Evolutionary conservation across 2,329 filamentous ascomycete genomes (phyloP), one percentile per base, ranked within the genome.

Genomic region (Colletotrichum magnum): DNA sequence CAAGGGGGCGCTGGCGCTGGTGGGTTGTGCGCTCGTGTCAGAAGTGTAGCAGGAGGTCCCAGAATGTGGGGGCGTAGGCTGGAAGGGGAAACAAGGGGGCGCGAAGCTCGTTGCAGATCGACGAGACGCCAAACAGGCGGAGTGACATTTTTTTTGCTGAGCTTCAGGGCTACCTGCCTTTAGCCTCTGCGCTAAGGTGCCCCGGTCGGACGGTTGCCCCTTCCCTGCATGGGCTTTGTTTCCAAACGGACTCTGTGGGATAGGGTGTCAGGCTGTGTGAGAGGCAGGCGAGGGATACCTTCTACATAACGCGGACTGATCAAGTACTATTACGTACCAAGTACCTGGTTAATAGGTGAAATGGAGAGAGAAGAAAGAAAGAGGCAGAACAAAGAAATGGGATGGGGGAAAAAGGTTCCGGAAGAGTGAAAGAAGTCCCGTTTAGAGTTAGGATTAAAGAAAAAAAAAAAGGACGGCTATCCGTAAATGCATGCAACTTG

Each of bases 21-120:
- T 36, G 60, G 69, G 32, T 59, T 56, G 58, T 64, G 64, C 54
- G 53, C 54, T 59, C 57, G 70, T 72, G 51, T 72, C 70, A 72
- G 68, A 70, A 52, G 63, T 72, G 70, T 72, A 68, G 50, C 70
- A 72, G 59, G 50, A 59, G 47, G n/a, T 50, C 47, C 47, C 12
- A 50, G 47, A 50, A 50, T 50, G 47, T 50, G 47, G 47, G 47
- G 47, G 47, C n/a, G 47, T 36, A 36, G n/a, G 47, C 18, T 50
- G 47, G 18, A 50, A 50, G 18, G 21, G 47, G 32, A 36, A 36
- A 36, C 32, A 36, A 36, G 32, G 18, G 47, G 47, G 47, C 47
- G 12, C n/a, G n/a, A 16, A 48, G 32, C 32, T 36, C n/a, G 45
- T 21, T 48, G 16, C 16, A 21, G 45, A 18, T 48, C n/a, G 45